Percentiles rank a stretch among this genome's conserved stretches.
These are phyloP conservation scores for Dictyostelium citrinum DNA, from an alignment of 78 protist species.

Conservation along the genomic window DNA sequence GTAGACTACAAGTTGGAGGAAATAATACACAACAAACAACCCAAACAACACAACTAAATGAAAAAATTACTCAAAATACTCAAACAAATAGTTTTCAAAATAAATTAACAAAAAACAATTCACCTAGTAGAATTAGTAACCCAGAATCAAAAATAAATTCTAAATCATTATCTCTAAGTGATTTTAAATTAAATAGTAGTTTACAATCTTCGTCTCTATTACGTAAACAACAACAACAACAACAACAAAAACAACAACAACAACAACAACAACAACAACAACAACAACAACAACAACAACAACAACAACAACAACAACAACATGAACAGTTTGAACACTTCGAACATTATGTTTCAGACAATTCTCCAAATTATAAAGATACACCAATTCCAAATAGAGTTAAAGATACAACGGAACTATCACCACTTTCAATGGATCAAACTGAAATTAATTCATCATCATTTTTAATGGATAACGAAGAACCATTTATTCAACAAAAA, in stretches of 20 bases:
- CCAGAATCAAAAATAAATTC: neutral
- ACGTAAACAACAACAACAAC: neutral
- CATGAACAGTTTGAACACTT: neutral
- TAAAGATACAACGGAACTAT: neutral
- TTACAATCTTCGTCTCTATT: neutral
- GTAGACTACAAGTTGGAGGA: neutral
- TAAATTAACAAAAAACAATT: neutral
- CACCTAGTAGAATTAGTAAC: neutral
- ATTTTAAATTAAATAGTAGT: neutral
- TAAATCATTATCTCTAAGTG: neutral
- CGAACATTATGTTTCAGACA: neutral
- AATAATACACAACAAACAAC: neutral
- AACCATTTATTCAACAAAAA: neutral
- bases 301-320: neutral
- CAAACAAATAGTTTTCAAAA: neutral
- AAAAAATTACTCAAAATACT: neutral
- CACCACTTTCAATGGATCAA: neutral
- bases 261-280: neutral
- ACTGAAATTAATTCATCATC: neutral
- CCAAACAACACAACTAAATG: neutral
- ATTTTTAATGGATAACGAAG: neutral
- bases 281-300: neutral
- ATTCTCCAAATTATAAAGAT: neutral
- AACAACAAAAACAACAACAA: neutral
- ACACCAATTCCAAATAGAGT: neutral